These are phyloP conservation scores for Toxoplasma gondii DNA, from an alignment of 169 alveolate species.

Conservation along the genomic window DNA sequence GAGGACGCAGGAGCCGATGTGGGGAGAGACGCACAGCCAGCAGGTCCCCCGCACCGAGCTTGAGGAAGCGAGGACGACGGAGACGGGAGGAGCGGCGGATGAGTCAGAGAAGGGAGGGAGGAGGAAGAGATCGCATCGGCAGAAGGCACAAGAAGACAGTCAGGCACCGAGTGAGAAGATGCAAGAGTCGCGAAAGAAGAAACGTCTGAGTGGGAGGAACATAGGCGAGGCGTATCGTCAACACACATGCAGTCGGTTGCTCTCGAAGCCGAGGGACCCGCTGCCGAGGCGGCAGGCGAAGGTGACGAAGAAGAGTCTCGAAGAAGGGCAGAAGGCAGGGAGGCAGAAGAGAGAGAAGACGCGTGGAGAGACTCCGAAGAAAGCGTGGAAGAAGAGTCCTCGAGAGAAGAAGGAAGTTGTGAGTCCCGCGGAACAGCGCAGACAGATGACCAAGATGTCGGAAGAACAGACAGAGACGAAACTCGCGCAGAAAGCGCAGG, in stretches of 20 bases:
- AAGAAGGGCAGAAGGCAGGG: no score
- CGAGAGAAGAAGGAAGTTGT: no score
- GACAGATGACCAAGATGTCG: no score
- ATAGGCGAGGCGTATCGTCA: background rate
- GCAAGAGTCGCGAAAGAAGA: background rate
- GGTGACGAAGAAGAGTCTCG: background rate
- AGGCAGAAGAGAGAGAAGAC: background rate
- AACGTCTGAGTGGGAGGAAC: background rate
- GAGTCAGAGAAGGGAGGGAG: background rate
- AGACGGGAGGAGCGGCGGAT: background rate
- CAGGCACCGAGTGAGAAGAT: background rate
- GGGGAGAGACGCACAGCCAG: background rate
- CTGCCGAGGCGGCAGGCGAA: background rate
- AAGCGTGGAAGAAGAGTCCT: background rate
- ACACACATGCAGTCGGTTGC: no score
- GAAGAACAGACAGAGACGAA: background rate
- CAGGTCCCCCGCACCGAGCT: background rate
- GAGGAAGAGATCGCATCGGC: background rate
- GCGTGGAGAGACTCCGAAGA: background rate
- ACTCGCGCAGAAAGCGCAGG: no score
- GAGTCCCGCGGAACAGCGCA: no score
- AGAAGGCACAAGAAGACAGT: background rate
- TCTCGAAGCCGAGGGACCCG: background rate
- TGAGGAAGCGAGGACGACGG: conserved; percentile 6
- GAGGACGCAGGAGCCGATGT: no score